Base-by-base conservation (phyloP, 192 early-diverging fungal species). In the Mortierella antarctica region DNA sequence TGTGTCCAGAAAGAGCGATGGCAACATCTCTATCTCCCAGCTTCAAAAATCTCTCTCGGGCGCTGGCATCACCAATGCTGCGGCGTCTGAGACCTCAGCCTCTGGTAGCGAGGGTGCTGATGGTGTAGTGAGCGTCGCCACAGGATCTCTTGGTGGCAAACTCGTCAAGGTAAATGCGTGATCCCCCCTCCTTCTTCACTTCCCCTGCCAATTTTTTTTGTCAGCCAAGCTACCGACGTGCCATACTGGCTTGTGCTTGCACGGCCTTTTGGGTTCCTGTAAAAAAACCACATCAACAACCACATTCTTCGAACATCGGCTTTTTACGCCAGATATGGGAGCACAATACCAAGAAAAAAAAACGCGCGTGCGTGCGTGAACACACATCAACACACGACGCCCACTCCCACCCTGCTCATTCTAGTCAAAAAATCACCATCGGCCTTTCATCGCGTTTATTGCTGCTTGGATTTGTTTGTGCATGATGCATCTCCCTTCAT, bases 131-230 rank as follows among this genome's bases (percentile, higher is more conserved):
- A 79, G 69, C 44, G 61, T 79, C 8, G 39, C 70, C n/a, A 23
- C 77, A 17, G 60, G 70, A 10, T 54, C 77, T 2, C 65, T 80
- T 18, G 70, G 77, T 41, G 77, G 77, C 13, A 80, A 80, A 68
- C 18, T 62, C 52, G 61, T 68, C 63, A 69, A 80, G 70, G 77
- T 72, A 72, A 52, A 45, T 0, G 20, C 8, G 20, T 20, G 17
- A 50, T 50, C 4, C 49, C 4, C 49, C 17, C 49, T 11, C 10
- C 49, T 4, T 14, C 49, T 1, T 50, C 49, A 50, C 49, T 50
- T 50, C 49, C 14, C 17, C 17, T 50, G 49, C 12, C 10, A 50
- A 50, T 17, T 14, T 17, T 17, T 17, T 17, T 17, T 50, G 49
- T 17, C 10, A 14, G 49, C n/a, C n/a, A 15, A 15, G 50, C 50